Base-by-base conservation (phyloP, 352 stramenopile species). In the Globisporangium rhizosaccharum region DNA sequence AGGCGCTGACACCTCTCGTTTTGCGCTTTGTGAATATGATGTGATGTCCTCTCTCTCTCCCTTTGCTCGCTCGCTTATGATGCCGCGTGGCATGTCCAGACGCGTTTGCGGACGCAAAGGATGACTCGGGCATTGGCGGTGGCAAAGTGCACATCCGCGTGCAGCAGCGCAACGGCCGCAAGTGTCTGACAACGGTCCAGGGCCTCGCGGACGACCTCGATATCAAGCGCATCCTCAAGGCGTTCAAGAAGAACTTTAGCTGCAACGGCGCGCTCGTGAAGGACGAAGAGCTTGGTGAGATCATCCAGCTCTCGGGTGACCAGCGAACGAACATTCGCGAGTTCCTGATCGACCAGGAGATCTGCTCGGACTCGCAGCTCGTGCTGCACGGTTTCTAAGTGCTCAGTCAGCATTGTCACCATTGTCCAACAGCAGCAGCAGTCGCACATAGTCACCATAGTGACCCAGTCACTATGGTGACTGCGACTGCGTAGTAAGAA, bases 191-290 rank as follows among this genome's bases (percentile, higher is more conserved):
- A 53, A 99, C 97, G 8, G 91, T 99, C 28, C 96, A 98, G 69
- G 97, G 97, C 39, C 83, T 99, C 56, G 96, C 96, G 1, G 92
- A 98, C 60, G 97, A 99, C 80, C 82, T 99, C 61, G 96, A 99
- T 71, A 82, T 99, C 53, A 99, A 99, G 85, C 87, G 96, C 56
- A 99, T 99, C 79, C 95, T 98, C 65, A 99, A 99, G 80, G 97
- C 97, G 51, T 99, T 99, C 73, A 99, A 99, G 89, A 99, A 99
- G 85, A 99, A 99, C 79, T 99, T 99, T 72, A 98, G 89, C 72
- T 99, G 97, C 83, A 99, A 99, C 82, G 97, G 97, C 57, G 96
- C 96, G 56, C 96, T 99, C 42, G 95, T 98, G 53, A 98, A 99
- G 68, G 97, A 99, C 75, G 88, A 98, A 55, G 96, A 99, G 66